Percentiles rank a stretch among this genome's conserved stretches.
Evolutionary conservation across 73 alveolate genomes (phyloP).

Genomic region (Paramecium octaurelia): DNA sequence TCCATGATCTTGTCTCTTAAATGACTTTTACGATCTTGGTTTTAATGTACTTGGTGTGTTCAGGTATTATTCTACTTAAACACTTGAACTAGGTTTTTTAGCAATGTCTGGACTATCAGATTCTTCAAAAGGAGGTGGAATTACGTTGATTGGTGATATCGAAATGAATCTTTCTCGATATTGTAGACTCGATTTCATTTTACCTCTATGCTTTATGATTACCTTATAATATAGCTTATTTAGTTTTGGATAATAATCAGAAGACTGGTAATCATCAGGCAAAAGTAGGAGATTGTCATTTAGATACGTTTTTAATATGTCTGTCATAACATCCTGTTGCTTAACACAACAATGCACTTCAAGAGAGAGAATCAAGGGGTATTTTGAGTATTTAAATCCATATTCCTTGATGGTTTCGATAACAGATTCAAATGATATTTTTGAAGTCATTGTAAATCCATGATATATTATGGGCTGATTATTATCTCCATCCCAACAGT

Average conservation of each 20-base stretch:
- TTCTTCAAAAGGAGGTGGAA: neutral
- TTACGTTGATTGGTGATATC: neutral
- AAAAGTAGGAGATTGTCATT: constrained; percentile 73
- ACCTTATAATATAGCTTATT: neutral
- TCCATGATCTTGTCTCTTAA: constrained; percentile 37
- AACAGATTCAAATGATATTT: constrained; percentile 77
- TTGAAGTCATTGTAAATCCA: constrained; percentile 86
- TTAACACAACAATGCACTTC: constrained; percentile 88
- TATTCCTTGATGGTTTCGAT: constrained; percentile 71
- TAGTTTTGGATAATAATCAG: neutral
- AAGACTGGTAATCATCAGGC: constrained; percentile 47
- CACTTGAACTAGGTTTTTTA: neutral
- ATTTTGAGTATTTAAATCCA: constrained; percentile 79
- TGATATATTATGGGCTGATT: constrained; percentile 93
- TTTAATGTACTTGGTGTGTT: neutral
- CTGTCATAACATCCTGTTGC: constrained; percentile 79
- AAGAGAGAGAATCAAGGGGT: constrained; percentile 88
- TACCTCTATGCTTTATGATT: constrained; percentile 30
- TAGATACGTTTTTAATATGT: constrained; percentile 67
- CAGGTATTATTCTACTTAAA: neutral
- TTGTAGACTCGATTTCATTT: neutral
- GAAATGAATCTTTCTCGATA: neutral
- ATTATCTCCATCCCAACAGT: constrained; percentile 91
- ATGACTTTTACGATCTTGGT: neutral
- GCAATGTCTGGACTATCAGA: neutral